Percentiles rank a stretch among this genome's conserved stretches.
These are phyloP conservation scores for Penicillium sp. DNA, from an alignment of 2,329 filamentous ascomycete genomes.

Conservation along the genomic window DNA sequence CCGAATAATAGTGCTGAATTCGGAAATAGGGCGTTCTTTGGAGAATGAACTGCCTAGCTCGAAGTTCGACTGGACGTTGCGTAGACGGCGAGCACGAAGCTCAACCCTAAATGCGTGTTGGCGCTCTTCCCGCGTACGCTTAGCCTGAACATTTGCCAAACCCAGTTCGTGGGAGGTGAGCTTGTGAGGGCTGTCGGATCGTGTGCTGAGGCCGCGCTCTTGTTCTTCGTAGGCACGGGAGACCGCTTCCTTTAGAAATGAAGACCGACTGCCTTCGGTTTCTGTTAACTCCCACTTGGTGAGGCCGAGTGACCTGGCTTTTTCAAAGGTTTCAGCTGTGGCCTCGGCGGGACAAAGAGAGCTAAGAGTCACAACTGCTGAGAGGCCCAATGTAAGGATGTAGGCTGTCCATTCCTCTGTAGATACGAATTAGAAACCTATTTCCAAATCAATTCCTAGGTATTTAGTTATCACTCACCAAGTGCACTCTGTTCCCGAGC, in stretches of 20 bases:
- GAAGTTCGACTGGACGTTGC: slow-evolving; percentile 5
- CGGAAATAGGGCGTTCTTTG: slow-evolving; percentile 39
- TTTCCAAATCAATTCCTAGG: background rate
- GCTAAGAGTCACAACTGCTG: slow-evolving; percentile 51
- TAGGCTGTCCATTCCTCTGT: slow-evolving; percentile 59
- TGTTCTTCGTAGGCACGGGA: slow-evolving; percentile 54
- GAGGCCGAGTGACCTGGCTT: slow-evolving; percentile 52
- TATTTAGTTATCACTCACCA: slow-evolving; percentile 34
- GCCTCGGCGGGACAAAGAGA: slow-evolving; percentile 38
- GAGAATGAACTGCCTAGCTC: slow-evolving; percentile 20
- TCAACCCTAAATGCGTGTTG: slow-evolving; percentile 33
- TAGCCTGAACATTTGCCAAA: slow-evolving; percentile 3
- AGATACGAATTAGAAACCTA: slow-evolving; percentile 14
- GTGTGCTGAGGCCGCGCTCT: slow-evolving; percentile 10
- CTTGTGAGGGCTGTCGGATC: background rate
- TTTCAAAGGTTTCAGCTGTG: slow-evolving; percentile 45
- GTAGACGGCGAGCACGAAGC: slow-evolving; percentile 26
- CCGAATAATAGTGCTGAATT: slow-evolving; percentile 35
- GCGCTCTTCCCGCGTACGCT: slow-evolving; percentile 20
- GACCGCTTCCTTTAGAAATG: slow-evolving; percentile 58
- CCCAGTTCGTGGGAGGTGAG: slow-evolving; percentile 11
- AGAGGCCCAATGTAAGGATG: slow-evolving; percentile 55
- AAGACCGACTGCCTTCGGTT: slow-evolving; percentile 46
- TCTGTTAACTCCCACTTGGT: slow-evolving; percentile 52
- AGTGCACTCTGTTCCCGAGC: slow-evolving; percentile 49